Conservation (phyloP, 2,329 filamentous ascomycete genomes). For the Exserohilum turcica region DNA sequence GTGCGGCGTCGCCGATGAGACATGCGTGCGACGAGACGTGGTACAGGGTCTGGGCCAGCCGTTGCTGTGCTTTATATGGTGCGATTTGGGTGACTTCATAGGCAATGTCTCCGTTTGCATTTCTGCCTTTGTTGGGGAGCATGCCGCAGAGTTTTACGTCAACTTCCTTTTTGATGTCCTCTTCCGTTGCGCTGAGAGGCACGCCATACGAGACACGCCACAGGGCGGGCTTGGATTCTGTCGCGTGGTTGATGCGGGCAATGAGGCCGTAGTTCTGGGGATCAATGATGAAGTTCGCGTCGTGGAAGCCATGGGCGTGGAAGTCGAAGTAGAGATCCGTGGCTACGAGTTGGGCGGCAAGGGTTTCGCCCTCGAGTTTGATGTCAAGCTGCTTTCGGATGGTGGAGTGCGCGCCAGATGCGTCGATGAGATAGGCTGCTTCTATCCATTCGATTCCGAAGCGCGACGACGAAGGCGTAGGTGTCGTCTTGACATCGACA, state of each 20-base stretch:
- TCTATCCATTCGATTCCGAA: conserved; percentile 17
- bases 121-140: conserved; percentile 33
- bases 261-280: conserved; percentile 47
- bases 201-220: conserved; percentile 53
- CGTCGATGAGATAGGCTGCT: conserved; percentile 38
- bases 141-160: conserved; percentile 38
- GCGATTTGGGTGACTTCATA: conserved; percentile 46
- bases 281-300: conserved; percentile 51
- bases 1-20: conserved; percentile 50
- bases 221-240: conserved; percentile 24
- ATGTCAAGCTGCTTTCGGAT: conserved; percentile 29
- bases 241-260: conserved; percentile 38
- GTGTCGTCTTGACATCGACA: conserved; percentile 17
- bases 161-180: conserved; percentile 36
- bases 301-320: conserved; percentile 45
- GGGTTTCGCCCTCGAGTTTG: conserved; percentile 40
- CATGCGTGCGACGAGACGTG: conserved; percentile 29
- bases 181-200: conserved; percentile 32
- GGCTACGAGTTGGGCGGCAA: conserved; percentile 47
- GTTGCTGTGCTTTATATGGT: conserved; percentile 51
- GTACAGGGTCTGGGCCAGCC: conserved; percentile 40
- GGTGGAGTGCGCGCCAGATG: conserved; percentile 36
- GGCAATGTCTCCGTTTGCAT: conserved; percentile 15
- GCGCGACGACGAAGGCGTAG: conserved; percentile 4
- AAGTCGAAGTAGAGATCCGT: conserved; percentile 48